Evolutionary conservation across 345 rosid genomes (phyloP).

Genomic region (Toxicodendron radicans): DNA sequence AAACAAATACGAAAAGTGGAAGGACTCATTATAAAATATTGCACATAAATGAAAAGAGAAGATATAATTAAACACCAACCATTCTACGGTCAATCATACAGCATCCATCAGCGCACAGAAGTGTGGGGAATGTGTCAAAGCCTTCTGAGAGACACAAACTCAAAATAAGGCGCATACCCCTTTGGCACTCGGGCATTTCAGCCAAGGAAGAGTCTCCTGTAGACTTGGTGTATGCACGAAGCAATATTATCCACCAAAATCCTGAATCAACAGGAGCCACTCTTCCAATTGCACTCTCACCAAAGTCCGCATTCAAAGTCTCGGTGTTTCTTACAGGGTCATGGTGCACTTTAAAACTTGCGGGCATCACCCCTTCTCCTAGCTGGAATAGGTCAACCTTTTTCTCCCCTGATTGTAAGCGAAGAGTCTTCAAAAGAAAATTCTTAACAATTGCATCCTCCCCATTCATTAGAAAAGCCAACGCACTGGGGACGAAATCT

Average conservation of each 20-base stretch:
- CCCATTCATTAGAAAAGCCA: conserved; percentile 86
- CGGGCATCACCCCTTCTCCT: conserved; percentile 89
- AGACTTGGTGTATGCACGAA: conserved; percentile 78
- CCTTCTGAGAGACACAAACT: conserved; percentile 78
- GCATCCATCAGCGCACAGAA: conserved; percentile 86
- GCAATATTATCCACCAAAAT: conserved; percentile 89
- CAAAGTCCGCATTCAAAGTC: conserved; percentile 67
- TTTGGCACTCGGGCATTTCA: conserved; percentile 76
- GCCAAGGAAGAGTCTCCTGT: conserved; percentile 71
- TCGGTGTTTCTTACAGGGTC: conserved; percentile 59
- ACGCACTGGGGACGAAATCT: conserved; percentile 85
- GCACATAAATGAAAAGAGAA: background rate
- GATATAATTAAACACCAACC: conserved; percentile 44
- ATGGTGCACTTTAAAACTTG: conserved; percentile 82
- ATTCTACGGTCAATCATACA: conserved; percentile 87
- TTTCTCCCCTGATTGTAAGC: conserved; percentile 79
- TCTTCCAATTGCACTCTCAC: conserved; percentile 91
- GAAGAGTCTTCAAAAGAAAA: conserved; percentile 64
- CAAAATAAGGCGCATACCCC: conserved; percentile 75
- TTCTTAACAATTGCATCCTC: conserved; percentile 80
- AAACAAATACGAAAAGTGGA: background rate
- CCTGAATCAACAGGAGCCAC: conserved; percentile 95
- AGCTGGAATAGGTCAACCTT: conserved; percentile 76
- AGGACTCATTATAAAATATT: background rate
- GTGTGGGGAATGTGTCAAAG: conserved; percentile 79